Conservation (phyloP, 2,329 filamentous ascomycete genomes). For the Eurotiales sp. region DNA sequence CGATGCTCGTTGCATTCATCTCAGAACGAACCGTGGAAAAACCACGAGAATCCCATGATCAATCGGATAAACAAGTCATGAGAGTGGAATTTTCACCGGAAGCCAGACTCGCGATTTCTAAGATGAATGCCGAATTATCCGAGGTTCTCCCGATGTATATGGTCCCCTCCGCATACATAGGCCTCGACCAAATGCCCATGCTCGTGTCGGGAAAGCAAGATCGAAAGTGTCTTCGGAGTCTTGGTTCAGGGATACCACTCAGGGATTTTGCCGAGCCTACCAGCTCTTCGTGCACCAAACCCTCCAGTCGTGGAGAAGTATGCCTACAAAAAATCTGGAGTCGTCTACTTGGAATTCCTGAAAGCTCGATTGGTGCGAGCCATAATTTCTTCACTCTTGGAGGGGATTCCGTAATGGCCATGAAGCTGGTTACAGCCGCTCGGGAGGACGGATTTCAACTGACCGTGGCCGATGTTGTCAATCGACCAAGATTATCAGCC, state of each 20-base stretch:
- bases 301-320: neutral
- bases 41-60: too few relatives aligned
- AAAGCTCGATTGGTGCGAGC: neutral
- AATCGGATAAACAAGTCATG: too few relatives aligned
- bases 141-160: neutral
- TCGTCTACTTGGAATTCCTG: neutral
- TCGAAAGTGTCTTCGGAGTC: neutral
- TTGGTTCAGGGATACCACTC: neutral
- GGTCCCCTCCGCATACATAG: constrained; percentile 2
- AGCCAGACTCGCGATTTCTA: neutral
- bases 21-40: too few relatives aligned
- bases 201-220: constrained; percentile 1
- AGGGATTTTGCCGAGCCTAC: neutral
- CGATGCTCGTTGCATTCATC: neutral
- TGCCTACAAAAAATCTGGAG: neutral
- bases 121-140: neutral
- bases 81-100: too few relatives aligned
- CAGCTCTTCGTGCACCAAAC: neutral
- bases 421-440: constrained; percentile 19
- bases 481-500: neutral
- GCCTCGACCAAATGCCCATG: neutral
- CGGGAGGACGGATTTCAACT: constrained; percentile 12
- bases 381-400: neutral
- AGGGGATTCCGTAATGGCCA: constrained; percentile 16
- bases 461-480: constrained; percentile 19